A percentile compares a stretch with the other conserved stretches of the same genome.
Evolutionary conservation across 176 grass and related monocot species (phyloP).

Genomic region (Lolium multiflorum): DNA sequence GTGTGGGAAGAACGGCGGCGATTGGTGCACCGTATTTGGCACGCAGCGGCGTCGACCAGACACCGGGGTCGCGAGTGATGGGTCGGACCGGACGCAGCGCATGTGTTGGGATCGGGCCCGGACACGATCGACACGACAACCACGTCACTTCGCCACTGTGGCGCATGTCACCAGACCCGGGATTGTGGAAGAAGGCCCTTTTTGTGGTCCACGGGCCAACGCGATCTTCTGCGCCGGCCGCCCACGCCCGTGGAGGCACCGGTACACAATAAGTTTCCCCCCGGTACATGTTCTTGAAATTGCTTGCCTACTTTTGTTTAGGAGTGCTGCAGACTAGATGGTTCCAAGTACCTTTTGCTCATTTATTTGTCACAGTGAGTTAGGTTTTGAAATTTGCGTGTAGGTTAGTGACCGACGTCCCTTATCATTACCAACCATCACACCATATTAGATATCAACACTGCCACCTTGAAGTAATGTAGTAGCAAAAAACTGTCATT

Average conservation of each 20-base stretch:
- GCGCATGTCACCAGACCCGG: conserved; percentile 65
- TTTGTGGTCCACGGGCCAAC: conserved; percentile 15
- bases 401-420: neutral
- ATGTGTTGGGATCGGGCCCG: conserved; percentile 41
- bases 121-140: neutral
- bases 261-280: neutral
- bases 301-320: neutral
- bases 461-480: too few relatives aligned
- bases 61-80: neutral
- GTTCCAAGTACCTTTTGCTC: neutral
- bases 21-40: conserved; percentile 1
- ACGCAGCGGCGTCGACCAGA: conserved; percentile 1
- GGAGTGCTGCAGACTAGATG: neutral
- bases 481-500: too few relatives aligned
- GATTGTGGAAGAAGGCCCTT: conserved; percentile 45
- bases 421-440: neutral
- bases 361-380: conserved; percentile 12
- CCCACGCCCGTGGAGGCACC: neutral
- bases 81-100: conserved; percentile 19
- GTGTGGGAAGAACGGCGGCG: neutral
- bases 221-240: conserved; percentile 40
- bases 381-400: conserved; percentile 17
- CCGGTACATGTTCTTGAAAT: neutral
- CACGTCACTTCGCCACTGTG: conserved; percentile 55
- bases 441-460: neutral